Conservation (phyloP, 345 rosid species). For the Camelina laxa region DNA sequence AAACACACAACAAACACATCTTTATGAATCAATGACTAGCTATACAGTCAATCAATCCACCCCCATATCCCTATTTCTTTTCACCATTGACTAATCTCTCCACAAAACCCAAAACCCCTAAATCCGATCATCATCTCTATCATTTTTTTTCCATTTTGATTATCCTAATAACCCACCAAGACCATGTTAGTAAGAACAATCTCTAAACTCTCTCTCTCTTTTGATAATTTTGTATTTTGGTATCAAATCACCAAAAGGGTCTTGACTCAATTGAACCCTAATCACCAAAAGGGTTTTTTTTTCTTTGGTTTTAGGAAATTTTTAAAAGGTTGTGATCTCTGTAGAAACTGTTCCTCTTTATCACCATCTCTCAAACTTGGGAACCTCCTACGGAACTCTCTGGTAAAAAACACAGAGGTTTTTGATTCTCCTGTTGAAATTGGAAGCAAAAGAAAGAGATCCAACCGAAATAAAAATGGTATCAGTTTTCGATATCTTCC, state of each 20-base stretch:
- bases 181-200: slow-evolving; percentile 21
- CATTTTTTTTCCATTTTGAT: neutral
- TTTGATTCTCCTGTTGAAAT: slow-evolving; percentile 45
- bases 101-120: slow-evolving; percentile 9
- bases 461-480: slow-evolving; percentile 39
- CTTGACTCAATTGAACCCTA: slow-evolving; percentile 12
- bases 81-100: slow-evolving; percentile 2
- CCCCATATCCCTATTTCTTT: neutral
- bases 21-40: slow-evolving; percentile 8
- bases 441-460: slow-evolving; percentile 40
- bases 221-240: neutral
- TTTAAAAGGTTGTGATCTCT: slow-evolving; percentile 33
- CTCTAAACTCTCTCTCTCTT: slow-evolving; percentile 21
- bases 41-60: slow-evolving; percentile 6
- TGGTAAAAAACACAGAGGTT: slow-evolving; percentile 45
- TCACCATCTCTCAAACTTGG: slow-evolving; percentile 46
- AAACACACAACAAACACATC: slow-evolving; percentile 28
- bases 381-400: slow-evolving; percentile 43
- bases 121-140: neutral
- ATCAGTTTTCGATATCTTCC: slow-evolving; percentile 39
- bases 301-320: neutral
- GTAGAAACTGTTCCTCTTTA: slow-evolving; percentile 42
- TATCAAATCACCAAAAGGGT: slow-evolving; percentile 29
- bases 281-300: slow-evolving; percentile 21
- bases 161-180: neutral